A percentile compares a stretch with the other conserved stretches of the same genome.
Evolutionary conservation across 192 early-diverging fungal genomes (phyloP).

Genomic region (Gaertneriomyces semiglobifer): DNA sequence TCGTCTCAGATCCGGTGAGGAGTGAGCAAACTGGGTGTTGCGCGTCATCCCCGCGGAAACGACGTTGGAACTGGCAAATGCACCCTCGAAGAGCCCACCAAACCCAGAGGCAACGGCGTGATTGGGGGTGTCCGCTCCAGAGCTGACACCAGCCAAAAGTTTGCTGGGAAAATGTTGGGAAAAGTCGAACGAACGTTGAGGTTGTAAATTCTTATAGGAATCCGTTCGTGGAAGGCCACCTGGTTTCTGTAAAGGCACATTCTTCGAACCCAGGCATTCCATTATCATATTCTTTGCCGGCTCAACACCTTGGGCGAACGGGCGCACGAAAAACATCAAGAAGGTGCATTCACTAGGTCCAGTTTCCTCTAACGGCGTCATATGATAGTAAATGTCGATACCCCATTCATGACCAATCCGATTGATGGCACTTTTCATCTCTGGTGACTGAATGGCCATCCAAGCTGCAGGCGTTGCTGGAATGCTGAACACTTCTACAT

Average conservation of each 20-base stretch:
- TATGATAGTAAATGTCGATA: conserved; percentile 36
- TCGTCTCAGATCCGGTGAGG: conserved; percentile 41
- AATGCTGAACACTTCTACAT: conserved; percentile 49
- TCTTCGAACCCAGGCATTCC: conserved; percentile 34
- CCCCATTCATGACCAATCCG: conserved; percentile 28
- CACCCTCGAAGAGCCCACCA: background rate
- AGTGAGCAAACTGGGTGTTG: conserved; percentile 31
- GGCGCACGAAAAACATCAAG: conserved; percentile 35
- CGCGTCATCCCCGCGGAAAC: background rate
- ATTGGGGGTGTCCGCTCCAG: conserved; percentile 6
- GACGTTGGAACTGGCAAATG: background rate
- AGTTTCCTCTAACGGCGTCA: conserved; percentile 23
- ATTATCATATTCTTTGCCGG: conserved; percentile 40
- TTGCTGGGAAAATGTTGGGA: conserved; percentile 62
- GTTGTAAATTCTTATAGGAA: conserved; percentile 44
- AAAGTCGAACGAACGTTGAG: conserved; percentile 48
- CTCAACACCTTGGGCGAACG: conserved; percentile 28
- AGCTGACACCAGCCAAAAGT: conserved; percentile 44
- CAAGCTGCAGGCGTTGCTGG: conserved; percentile 43
- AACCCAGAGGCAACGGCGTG: conserved; percentile 8
- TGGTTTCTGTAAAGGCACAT: conserved; percentile 28
- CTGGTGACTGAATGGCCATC: conserved; percentile 42
- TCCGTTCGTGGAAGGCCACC: conserved; percentile 26
- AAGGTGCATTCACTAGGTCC: conserved; percentile 30
- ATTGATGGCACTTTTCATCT: conserved; percentile 37